Evolutionary conservation across 1,284 basidiomycete genomes (phyloP).

Genomic region (Melampsora americana): DNA sequence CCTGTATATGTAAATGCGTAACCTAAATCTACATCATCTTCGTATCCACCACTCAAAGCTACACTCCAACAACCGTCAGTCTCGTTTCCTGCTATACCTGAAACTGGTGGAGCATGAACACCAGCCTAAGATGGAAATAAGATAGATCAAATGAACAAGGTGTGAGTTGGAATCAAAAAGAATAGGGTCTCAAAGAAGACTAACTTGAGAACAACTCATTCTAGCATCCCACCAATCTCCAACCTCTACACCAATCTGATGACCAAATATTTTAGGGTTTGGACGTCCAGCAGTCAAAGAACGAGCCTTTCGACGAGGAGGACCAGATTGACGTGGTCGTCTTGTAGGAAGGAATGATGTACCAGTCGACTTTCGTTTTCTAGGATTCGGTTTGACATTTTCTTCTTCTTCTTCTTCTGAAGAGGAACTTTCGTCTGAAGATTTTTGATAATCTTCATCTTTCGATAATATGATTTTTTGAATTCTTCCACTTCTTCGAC

Average conservation of each 20-base stretch:
- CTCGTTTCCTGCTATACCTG: slow-evolving; percentile 66
- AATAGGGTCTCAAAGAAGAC: neutral
- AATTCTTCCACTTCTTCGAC: slow-evolving; percentile 30
- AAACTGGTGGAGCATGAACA: slow-evolving; percentile 58
- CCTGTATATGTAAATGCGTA: slow-evolving; percentile 67
- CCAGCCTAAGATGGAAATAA: slow-evolving; percentile 45
- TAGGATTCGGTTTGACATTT: neutral
- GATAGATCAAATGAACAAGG: neutral
- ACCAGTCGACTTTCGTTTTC: slow-evolving; percentile 22
- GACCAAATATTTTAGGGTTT: slow-evolving; percentile 49
- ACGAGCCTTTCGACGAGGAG: slow-evolving; percentile 24
- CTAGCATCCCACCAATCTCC: slow-evolving; percentile 48
- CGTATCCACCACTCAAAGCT: slow-evolving; percentile 72
- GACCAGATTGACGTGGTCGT: slow-evolving; percentile 6
- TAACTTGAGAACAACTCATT: slow-evolving; percentile 44
- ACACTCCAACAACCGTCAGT: slow-evolving; percentile 69
- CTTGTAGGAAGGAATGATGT: slow-evolving; percentile 2
- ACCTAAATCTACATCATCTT: slow-evolving; percentile 76
- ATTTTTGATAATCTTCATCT: neutral
- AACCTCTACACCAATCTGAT: slow-evolving; percentile 54
- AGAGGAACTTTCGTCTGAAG: slow-evolving; percentile 10
- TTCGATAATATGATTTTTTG: neutral
- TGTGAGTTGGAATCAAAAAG: neutral
- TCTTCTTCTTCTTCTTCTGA: slow-evolving; percentile 18
- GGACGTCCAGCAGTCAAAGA: slow-evolving; percentile 30